Base-by-base conservation (phyloP, 2,329 filamentous ascomycete species). In the Metarhizium rileyi region DNA sequence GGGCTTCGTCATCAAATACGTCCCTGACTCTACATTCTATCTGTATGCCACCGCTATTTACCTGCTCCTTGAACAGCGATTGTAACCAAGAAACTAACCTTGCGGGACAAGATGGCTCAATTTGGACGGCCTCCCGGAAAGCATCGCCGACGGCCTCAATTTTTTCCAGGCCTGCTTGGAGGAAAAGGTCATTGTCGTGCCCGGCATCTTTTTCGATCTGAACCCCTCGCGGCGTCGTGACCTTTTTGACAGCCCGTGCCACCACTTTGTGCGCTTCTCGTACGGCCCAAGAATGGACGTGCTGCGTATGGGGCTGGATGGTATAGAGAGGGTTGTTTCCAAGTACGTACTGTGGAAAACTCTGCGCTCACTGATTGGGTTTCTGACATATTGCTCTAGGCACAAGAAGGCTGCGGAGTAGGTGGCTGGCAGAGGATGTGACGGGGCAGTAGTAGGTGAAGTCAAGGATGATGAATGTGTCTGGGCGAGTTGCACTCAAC, bases 131-230 rank as follows among this genome's bases (percentile, higher is more conserved):
- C 74, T 93, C 3, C 87, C 91, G 0, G 77, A 78, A n/a, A 79
- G 83, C 53, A 95, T 97, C 66, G 84, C 86, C 52, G 91, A 97
- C 65, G 91, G 91, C 8, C 74, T 97, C 61, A 95, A 95, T 73
- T 97, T 97, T 78, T 96, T 97, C 81, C 83, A 93, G 66, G 90
- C 90, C 27, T 93, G 93, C 63, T 73, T 97, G 42, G 82, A 87
- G 62, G 90, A 96, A 74, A 94, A 94, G 76, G 88, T 94, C 57
- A 96, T 96, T 62, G 90, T 96, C 18, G 91, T 97, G 4, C 91
- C 91, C 0, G 91, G 91, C 52, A 97, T 97, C 67, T 97, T 97
- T 78, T 97, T 97, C 66, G 91, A 97, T 62, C 70, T 97, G 56
- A 97, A 97, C 72, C 91, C 91, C 4, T 85, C 86, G 33, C 86